A percentile compares a stretch with the other conserved stretches of the same genome.
Evolutionary conservation across 2,329 filamentous ascomycete genomes (phyloP).

Genomic region (Pleoardoris graminearum): DNA sequence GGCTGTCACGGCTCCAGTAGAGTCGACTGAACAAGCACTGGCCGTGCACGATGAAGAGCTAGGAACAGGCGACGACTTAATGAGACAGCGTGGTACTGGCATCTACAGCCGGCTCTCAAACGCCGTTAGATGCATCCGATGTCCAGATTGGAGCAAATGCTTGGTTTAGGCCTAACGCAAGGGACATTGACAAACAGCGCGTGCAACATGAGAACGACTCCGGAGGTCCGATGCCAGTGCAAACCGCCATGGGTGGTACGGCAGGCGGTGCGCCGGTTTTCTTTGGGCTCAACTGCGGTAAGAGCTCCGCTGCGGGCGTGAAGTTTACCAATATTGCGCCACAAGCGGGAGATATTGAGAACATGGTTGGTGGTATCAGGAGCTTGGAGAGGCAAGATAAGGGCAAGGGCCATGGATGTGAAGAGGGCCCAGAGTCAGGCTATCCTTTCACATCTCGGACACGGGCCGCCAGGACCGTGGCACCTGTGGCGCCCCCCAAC

Average conservation of each 20-base stretch:
- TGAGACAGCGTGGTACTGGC: not conserved
- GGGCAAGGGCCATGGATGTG: not conserved
- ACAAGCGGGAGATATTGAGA: not conserved
- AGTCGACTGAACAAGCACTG: not conserved
- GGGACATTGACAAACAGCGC: not conserved
- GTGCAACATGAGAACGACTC: not conserved
- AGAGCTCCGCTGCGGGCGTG: not conserved
- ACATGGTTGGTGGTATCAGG: not conserved
- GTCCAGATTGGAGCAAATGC: no score
- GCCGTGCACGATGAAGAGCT: not conserved
- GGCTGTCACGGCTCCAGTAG: not conserved
- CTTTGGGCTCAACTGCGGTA: not conserved
- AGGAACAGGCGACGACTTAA: not conserved
- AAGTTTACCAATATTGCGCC: not conserved
- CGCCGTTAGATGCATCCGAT: not conserved
- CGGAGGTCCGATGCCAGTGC: not conserved
- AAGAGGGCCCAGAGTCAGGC: no score
- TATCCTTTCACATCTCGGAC: not conserved
- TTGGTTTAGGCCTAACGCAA: no score
- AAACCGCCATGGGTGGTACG: not conserved
- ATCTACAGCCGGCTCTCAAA: not conserved
- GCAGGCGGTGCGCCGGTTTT: not conserved
- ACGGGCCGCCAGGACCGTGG: not conserved
- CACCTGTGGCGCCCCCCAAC: not conserved
- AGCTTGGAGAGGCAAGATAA: not conserved